phyloP scores from a whole-genome alignment of 768 basidiomycete species.

The Phaeolepiota aurea region DNA sequence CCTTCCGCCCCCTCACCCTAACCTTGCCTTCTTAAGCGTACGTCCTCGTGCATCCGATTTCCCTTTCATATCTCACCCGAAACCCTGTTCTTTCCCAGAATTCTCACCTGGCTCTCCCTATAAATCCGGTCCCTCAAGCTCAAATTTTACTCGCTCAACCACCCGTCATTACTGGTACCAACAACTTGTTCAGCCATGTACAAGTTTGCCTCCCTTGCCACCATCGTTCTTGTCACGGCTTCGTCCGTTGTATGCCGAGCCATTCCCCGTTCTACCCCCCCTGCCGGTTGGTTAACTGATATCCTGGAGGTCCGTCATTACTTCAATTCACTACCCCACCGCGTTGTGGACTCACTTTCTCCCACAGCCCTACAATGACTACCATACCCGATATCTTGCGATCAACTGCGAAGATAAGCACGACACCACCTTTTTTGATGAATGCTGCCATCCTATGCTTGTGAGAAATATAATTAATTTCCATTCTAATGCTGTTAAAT shows the following conservation, averaged over 20 bases:
- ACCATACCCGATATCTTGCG: slow-evolving; percentile 57
- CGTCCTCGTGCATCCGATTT: slow-evolving; percentile 23
- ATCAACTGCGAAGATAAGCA: slow-evolving; percentile 42
- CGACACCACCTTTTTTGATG: slow-evolving; percentile 48
- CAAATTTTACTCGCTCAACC: slow-evolving; percentile 16
- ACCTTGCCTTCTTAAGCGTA: slow-evolving; percentile 21
- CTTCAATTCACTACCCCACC: slow-evolving; percentile 2
- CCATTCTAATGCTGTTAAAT: slow-evolving; percentile 4
- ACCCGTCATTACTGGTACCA: slow-evolving; percentile 11
- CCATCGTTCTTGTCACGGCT: slow-evolving; percentile 31
- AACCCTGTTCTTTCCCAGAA: slow-evolving; percentile 12
- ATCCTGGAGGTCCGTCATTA: slow-evolving; percentile 33
- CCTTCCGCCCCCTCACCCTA: slow-evolving; percentile 11
- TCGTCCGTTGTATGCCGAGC: slow-evolving; percentile 31
- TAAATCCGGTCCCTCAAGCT: slow-evolving; percentile 14
- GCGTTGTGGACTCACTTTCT: no score
- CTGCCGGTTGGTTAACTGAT: slow-evolving; percentile 32
- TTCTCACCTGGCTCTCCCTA: slow-evolving; percentile 10
- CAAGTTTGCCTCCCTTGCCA: slow-evolving; percentile 27
- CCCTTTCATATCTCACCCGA: slow-evolving; percentile 21
- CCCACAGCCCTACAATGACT: slow-evolving; percentile 39
- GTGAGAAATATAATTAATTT: slow-evolving; percentile 22
- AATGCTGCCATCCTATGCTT: slow-evolving; percentile 67
- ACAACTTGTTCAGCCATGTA: slow-evolving; percentile 26
- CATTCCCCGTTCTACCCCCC: slow-evolving; percentile 30